Conservation (phyloP, 108 stramenopile species). For the Cyclotella sp. region DNA sequence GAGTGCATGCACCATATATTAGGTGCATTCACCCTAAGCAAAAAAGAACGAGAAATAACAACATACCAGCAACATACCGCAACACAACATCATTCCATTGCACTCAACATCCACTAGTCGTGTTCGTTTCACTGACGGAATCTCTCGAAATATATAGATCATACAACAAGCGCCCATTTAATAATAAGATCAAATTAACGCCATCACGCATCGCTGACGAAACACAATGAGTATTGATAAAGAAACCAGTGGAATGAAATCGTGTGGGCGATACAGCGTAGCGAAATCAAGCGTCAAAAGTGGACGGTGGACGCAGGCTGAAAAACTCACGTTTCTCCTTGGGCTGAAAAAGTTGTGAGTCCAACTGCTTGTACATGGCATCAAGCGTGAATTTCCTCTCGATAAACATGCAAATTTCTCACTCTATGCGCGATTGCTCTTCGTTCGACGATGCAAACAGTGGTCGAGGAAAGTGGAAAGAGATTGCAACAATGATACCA, state of each 20-base stretch:
- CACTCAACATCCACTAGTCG: neutral
- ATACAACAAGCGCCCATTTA: neutral
- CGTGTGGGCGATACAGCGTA: neutral
- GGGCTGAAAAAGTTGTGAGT: slow-evolving; percentile 38
- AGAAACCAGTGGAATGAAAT: slow-evolving; percentile 7
- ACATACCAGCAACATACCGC: neutral
- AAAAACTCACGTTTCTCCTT: slow-evolving; percentile 27
- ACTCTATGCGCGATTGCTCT: neutral
- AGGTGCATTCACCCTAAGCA: too few relatives aligned
- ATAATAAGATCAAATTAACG: neutral
- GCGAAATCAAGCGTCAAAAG: slow-evolving; percentile 3
- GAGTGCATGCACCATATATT: too few relatives aligned
- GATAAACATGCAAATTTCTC: neutral
- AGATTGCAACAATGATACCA: slow-evolving; percentile 48
- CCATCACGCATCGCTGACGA: too few relatives aligned
- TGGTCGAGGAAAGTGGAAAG: slow-evolving; percentile 52
- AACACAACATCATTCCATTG: neutral
- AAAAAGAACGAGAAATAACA: too few relatives aligned
- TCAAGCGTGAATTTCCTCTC: neutral
- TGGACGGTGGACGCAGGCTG: slow-evolving; percentile 37
- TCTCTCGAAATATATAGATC: neutral
- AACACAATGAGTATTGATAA: slow-evolving; percentile 6
- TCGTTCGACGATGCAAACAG: slow-evolving; percentile 18
- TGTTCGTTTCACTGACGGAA: too few relatives aligned
- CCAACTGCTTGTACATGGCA: neutral